Evolutionary conservation across 1,284 basidiomycete genomes (phyloP), one percentile per base, ranked within the genome.

Genomic region (Pyrrhoderma noxium): DNA sequence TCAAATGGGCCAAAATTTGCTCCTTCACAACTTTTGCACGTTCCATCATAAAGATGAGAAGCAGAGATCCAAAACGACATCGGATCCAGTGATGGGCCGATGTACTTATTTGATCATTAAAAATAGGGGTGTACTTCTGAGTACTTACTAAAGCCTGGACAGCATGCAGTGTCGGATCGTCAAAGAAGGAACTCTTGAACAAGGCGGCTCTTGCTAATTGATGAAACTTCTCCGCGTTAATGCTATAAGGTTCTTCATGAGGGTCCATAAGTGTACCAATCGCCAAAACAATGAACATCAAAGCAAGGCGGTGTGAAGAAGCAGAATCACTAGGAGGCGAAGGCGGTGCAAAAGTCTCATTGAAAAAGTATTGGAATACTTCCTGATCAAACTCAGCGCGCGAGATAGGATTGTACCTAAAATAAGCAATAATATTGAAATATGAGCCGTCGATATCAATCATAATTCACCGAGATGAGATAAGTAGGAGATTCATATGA

Each of bases 161-260:
- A 23, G 84, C 80, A 56, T 73, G 77, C 27, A 86, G 71, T 0
- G 85, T 86, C 4, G 84, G 85, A 52, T 84, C 79, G 58, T 87
- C 82, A 57, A 89, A 82, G 35, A 89, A 73, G 0, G 78, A 78
- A 57, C 76, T 75, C 54, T 82, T 78, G 68, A 86, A 87, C 9
- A 89, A 69, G 1, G 86, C 75, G 0, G 85, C 83, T 45, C 81
- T 75, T 1, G 83, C 80, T 2, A 89, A 68, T 54, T 87, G 83
- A 59, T 88, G 78, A 57, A 84, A 89, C 63, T 85, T 86, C 64
- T 88, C 84, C 1, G 86, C 85, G 51, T 89, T 85, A 36, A 85
- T 64, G 52, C 77, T 85, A 64, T 87, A 88, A 0, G 84, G 74
- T 8, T 76, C 70, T 37, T 80, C 68, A 9, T 72, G 67, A 5